These are phyloP conservation scores for Scheffersomyces quercinus DNA, from an alignment of 1,139 yeast species.

Conservation along the genomic window DNA sequence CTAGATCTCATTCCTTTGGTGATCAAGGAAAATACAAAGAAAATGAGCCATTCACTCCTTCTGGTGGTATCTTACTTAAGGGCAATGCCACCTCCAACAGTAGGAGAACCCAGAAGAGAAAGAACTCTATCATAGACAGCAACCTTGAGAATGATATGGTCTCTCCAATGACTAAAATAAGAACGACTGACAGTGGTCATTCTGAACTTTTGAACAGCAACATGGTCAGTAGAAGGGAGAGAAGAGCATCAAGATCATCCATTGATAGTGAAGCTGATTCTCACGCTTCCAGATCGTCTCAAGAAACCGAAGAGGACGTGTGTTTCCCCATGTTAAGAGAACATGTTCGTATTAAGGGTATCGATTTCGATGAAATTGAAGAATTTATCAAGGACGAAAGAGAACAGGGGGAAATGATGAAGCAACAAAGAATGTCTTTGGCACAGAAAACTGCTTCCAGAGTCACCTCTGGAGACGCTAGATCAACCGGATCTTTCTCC, in stretches of 20 bases:
- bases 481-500: slow-evolving; percentile 21
- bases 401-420: slow-evolving; percentile 27
- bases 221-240: slow-evolving; percentile 14
- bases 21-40: slow-evolving; percentile 15
- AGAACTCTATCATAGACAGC: slow-evolving; percentile 12
- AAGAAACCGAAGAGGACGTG: slow-evolving; percentile 95
- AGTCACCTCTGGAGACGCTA: slow-evolving; percentile 22
- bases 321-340: slow-evolving; percentile 91
- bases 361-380: slow-evolving; percentile 77
- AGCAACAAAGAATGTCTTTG: slow-evolving; percentile 32
- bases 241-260: slow-evolving; percentile 39
- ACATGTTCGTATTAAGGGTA: slow-evolving; percentile 67
- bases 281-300: slow-evolving; percentile 70
- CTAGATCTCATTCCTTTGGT: slow-evolving; percentile 35
- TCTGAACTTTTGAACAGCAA: slow-evolving; percentile 2
- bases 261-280: slow-evolving; percentile 68
- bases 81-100: not conserved
- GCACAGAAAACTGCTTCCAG: slow-evolving; percentile 31
- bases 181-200: slow-evolving; percentile 36
- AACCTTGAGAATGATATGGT: slow-evolving; percentile 29
- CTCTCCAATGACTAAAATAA: slow-evolving; percentile 32
- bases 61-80: slow-evolving; percentile 12
- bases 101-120: slow-evolving; percentile 15
- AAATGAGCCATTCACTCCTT: slow-evolving; percentile 3
- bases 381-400: slow-evolving; percentile 64